Conservation (phyloP, 768 basidiomycete species). For the Termitomyces sp. region DNA sequence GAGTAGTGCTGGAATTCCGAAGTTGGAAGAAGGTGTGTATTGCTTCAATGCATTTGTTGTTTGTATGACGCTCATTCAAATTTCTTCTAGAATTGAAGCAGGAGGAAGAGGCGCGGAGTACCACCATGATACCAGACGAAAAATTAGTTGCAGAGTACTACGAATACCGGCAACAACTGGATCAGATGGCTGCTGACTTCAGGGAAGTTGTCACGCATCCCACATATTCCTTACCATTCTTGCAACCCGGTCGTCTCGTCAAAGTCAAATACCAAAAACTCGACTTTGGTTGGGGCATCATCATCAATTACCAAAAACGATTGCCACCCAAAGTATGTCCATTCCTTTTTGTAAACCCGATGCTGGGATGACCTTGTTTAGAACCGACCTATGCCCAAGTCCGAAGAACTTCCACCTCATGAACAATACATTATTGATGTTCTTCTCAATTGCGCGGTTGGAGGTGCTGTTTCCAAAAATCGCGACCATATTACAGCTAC, state of each 20-base stretch:
- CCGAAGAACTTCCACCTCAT: constrained; percentile 75
- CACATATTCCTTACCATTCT: constrained; percentile 89
- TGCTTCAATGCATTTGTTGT: neutral
- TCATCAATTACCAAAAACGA: constrained; percentile 90
- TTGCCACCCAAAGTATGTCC: constrained; percentile 68
- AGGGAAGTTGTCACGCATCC: constrained; percentile 93
- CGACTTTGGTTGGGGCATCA: constrained; percentile 96
- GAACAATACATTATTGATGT: constrained; percentile 94
- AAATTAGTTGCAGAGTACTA: constrained; percentile 85
- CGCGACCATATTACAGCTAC: constrained; percentile 51
- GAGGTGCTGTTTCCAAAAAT: constrained; percentile 58
- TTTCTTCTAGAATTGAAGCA: constrained; percentile 58
- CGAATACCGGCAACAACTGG: constrained; percentile 88
- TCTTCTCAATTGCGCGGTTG: constrained; percentile 73
- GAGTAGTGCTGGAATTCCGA: constrained; percentile 87
- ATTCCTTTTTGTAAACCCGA: neutral
- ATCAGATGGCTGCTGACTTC: constrained; percentile 86
- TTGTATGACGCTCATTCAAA: neutral
- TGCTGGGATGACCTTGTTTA: constrained; percentile 21
- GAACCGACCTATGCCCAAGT: constrained; percentile 64
- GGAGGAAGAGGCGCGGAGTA: constrained; percentile 64
- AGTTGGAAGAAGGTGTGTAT: constrained; percentile 72
- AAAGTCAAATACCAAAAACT: constrained; percentile 82
- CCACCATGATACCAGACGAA: constrained; percentile 81
- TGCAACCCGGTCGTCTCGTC: constrained; percentile 90